These are phyloP conservation scores for Epithemia pelagica DNA, from an alignment of 108 stramenopile species.

Conservation along the genomic window DNA sequence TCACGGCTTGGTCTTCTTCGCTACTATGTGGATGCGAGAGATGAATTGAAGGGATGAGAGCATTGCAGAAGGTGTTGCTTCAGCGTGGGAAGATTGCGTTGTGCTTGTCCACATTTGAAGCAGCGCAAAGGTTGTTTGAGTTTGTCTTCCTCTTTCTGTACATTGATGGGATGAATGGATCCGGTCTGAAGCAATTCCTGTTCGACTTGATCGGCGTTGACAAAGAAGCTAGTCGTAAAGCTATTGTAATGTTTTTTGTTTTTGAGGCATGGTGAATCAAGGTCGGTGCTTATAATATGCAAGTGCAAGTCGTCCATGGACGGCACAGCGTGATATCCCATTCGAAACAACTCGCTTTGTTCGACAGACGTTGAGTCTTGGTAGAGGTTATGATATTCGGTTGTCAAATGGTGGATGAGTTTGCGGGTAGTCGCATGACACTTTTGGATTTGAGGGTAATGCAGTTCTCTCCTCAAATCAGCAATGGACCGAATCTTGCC, in stretches of 20 bases:
- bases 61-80: constrained; percentile 2
- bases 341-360: background rate
- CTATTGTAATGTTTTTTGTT: constrained; percentile 26
- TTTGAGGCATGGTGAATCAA: constrained; percentile 15
- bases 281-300: constrained; percentile 32
- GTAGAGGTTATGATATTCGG: background rate
- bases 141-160: background rate
- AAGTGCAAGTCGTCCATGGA: constrained; percentile 25
- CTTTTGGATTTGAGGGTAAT: background rate
- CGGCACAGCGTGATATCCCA: constrained; percentile 30
- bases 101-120: background rate
- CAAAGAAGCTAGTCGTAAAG: constrained; percentile 24
- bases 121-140: background rate
- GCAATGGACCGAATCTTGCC: background rate
- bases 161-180: background rate
- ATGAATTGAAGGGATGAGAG: background rate
- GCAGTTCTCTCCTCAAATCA: background rate
- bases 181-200: background rate
- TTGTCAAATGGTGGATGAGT: background rate
- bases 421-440: background rate
- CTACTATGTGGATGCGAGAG: too few relatives aligned
- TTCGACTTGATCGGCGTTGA: constrained; percentile 5
- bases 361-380: background rate
- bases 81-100: background rate
- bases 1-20: too few relatives aligned